Conservation (phyloP, 441 rosid species). For the Pelargonium fulgidum region DNA sequence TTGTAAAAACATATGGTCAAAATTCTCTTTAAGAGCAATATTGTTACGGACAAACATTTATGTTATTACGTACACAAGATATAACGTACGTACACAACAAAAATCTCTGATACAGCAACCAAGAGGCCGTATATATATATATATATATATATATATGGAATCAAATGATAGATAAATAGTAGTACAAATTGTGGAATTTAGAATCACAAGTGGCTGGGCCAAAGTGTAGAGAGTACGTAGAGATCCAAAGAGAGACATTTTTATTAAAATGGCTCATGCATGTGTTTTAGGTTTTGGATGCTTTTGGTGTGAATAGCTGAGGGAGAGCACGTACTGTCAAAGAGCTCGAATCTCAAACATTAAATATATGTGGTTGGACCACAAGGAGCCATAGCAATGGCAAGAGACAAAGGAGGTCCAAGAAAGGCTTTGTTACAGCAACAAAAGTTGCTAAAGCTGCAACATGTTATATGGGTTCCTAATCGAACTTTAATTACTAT, state of each 20-base stretch:
- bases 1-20: too few species aligned
- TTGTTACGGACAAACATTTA: too few species aligned
- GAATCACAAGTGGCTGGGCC: too few species aligned
- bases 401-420: not conserved
- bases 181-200: too few species aligned
- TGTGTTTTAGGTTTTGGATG: conserved; percentile 6
- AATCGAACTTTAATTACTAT: too few species aligned
- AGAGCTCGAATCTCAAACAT: conserved; percentile 30
- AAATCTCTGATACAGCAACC: too few species aligned
- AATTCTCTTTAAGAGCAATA: too few species aligned
- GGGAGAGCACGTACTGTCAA: conserved; percentile 7
- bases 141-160: too few species aligned
- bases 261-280: not conserved
- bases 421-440: conserved; percentile 2
- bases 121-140: too few species aligned
- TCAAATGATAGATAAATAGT: too few species aligned
- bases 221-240: not conserved
- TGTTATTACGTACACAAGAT: too few species aligned
- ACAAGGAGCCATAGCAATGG: conserved; percentile 1
- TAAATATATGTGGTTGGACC: conserved; percentile 19
- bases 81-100: too few species aligned
- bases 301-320: conserved; percentile 11
- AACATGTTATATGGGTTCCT: not conserved
- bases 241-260: conserved; percentile 1
- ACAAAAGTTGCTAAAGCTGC: not conserved